Evolutionary conservation across 495 filamentous ascomycete genomes (phyloP), one percentile per base, ranked within the genome.

Genomic region (Podospora comata): DNA sequence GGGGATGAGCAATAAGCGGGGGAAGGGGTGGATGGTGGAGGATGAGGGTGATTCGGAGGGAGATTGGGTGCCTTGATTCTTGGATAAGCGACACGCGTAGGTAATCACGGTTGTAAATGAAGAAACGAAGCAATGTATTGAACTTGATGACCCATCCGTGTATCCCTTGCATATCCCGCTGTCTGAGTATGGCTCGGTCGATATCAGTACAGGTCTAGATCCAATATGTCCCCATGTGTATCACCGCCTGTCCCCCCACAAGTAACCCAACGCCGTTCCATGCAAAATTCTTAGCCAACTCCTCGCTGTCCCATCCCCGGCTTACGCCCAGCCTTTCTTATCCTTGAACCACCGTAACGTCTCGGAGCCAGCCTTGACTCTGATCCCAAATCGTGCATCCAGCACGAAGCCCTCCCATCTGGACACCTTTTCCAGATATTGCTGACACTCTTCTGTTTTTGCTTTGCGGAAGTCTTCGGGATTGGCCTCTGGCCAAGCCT

Each of bases 351-450:
- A 91, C 67, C 80, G 85, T n/a, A 98, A 77, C 0, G 90, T 95
- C 72, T 92, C 89, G 72, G 90, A 76, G 2, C 87, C 91, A 28
- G 92, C 92, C 65, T 91, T 91, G 61, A 97, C 88, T 71, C 93
- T 91, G 76, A 97, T 81, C 28, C 92, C 91, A 64, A 97, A 87
- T 63, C 95, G 85, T 58, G 91, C 89, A 76, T 99, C 96, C 44
- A 98, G 82, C 59, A 95, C 88, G 74, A 91, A 98, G 16, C 83
- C 82, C 71, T 97, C 94, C 92, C 92, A 97, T 26, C 81, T 86
- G 20, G 90, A 87, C 26, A 91, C 90, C 79, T 92, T 93, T 19
- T 92, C 88, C 19, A 97, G 77, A 81, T 89, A 90, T 48, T 83
- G 80, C 71, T 88, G 86, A 75, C 91, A 93, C 72, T 92, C 88